A percentile compares a stretch with the other conserved stretches of the same genome.
These are phyloP conservation scores for Candida silvicultrix DNA, from an alignment of 805 yeast genomes.

Conservation along the genomic window DNA sequence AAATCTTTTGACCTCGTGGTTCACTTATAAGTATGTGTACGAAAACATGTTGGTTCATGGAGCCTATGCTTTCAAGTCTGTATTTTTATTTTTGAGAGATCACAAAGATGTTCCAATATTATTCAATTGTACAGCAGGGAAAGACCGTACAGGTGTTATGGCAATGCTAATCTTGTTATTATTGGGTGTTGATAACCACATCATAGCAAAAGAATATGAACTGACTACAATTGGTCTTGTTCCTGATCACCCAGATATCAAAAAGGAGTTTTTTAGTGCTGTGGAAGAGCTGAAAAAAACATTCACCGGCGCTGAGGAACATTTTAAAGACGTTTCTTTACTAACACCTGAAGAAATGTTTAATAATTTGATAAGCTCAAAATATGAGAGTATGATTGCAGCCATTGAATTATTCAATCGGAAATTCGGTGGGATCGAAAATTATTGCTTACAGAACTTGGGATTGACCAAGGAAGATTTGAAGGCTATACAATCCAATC, in stretches of 20 bases:
- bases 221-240: constrained; percentile 59
- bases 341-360: constrained; percentile 41
- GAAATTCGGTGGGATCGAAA: constrained; percentile 48
- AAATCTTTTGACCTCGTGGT: constrained; percentile 50
- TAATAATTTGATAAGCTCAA: constrained; percentile 52
- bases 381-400: constrained; percentile 64
- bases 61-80: constrained; percentile 34
- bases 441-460: constrained; percentile 38
- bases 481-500: constrained; percentile 25
- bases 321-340: constrained; percentile 1
- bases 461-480: constrained; percentile 42
- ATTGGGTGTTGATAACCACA: constrained; percentile 58
- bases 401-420: constrained; percentile 47
- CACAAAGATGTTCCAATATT: constrained; percentile 44
- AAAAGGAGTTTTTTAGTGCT: constrained; percentile 17
- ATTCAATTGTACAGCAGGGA: constrained; percentile 82
- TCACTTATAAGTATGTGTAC: constrained; percentile 60
- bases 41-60: constrained; percentile 50
- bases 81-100: constrained; percentile 54
- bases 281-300: constrained; percentile 4
- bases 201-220: constrained; percentile 71
- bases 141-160: constrained; percentile 77
- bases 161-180: constrained; percentile 60
- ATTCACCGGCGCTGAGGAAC: constrained; percentile 1
- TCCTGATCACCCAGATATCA: constrained; percentile 31